A percentile compares a stretch with the other conserved stretches of the same genome.
phyloP scores from a whole-genome alignment of 2,329 filamentous ascomycete species.

The Balansia obtecta region DNA sequence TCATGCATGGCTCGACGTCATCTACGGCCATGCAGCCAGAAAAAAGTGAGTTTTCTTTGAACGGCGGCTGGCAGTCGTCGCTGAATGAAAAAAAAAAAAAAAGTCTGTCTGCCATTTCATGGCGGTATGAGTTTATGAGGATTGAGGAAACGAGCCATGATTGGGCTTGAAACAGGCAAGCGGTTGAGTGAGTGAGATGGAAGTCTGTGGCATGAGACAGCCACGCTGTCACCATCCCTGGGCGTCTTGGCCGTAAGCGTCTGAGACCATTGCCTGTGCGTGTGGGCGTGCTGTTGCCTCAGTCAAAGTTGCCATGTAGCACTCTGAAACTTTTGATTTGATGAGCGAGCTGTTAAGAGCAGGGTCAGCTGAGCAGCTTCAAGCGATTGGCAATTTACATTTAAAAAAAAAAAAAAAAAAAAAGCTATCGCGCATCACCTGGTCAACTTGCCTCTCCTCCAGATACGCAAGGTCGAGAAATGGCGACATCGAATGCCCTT shows the following conservation, averaged over 20 bases:
- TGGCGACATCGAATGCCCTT: neutral
- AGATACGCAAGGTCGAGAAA: neutral
- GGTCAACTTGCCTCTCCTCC: neutral
- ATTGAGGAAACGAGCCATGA: no score
- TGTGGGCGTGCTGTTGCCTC: neutral
- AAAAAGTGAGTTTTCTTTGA: neutral
- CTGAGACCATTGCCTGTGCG: no score
- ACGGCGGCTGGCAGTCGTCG: neutral
- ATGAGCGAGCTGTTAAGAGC: neutral
- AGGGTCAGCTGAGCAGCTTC: neutral
- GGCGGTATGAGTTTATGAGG: no score
- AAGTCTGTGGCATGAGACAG: neutral
- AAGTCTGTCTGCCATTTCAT: no score
- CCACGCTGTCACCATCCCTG: neutral
- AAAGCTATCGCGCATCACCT: neutral
- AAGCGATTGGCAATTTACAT: neutral
- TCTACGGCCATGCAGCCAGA: no score
- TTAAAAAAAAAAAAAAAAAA: neutral
- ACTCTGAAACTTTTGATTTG: neutral
- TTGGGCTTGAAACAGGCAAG: no score
- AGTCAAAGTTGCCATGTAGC: slow-evolving; percentile 3
- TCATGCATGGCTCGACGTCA: neutral
- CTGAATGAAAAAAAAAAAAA: no score
- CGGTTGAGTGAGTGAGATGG: no score
- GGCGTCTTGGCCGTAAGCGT: no score